Evolutionary conservation across 495 filamentous ascomycete genomes (phyloP).

Genomic region (Talaromyces liani): DNA sequence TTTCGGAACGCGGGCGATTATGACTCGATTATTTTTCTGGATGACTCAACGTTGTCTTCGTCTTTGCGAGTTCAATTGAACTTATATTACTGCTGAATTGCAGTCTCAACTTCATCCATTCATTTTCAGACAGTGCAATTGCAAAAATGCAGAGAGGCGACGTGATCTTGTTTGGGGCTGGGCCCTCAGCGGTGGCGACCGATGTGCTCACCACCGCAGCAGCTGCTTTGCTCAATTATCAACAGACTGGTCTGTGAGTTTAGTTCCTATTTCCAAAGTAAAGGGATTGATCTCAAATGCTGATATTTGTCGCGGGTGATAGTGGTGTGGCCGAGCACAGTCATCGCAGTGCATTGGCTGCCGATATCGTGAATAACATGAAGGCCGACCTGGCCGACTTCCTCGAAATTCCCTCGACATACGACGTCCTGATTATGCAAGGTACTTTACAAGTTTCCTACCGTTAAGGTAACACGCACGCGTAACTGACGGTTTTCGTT

Average conservation of each 20-base stretch:
- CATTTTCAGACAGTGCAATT: background rate
- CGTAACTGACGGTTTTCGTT: background rate
- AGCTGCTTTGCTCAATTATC: conserved; percentile 68
- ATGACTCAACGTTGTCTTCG: background rate
- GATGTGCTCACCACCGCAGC: conserved; percentile 5
- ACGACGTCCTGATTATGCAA: conserved; percentile 78
- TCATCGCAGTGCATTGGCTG: conserved; percentile 75
- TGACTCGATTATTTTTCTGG: background rate
- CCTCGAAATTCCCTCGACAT: conserved; percentile 67
- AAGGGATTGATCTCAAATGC: background rate
- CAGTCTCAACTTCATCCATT: background rate
- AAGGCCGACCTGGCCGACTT: conserved; percentile 59
- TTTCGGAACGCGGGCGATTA: background rate
- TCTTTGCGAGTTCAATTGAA: background rate
- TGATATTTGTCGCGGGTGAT: background rate
- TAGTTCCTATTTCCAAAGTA: background rate
- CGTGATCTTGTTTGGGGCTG: conserved; percentile 76
- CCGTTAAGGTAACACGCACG: too few relatives aligned
- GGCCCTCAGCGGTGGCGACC: conserved; percentile 73
- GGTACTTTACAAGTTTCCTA: conserved; percentile 14
- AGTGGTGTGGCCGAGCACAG: conserved; percentile 66
- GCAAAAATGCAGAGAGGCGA: conserved; percentile 42
- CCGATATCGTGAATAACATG: conserved; percentile 56
- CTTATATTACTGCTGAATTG: background rate
- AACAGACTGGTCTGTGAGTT: conserved; percentile 70